Evolutionary conservation across 1,284 basidiomycete species (phyloP).

Genomic region (Malassezia cuniculi): DNA sequence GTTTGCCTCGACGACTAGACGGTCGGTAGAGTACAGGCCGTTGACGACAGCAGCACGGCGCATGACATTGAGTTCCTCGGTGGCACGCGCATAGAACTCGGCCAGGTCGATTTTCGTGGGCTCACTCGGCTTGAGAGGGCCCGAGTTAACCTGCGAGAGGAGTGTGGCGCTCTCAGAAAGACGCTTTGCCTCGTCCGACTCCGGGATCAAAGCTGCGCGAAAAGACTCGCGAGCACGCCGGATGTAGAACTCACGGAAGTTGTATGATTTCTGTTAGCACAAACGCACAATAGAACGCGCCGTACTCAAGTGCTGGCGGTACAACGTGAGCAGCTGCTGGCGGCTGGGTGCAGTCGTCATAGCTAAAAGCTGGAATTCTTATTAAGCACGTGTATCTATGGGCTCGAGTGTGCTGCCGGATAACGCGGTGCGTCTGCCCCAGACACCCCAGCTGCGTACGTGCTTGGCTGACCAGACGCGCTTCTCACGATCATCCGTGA

Average conservation of each 20-base stretch:
- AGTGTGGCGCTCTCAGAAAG: conserved; percentile 4
- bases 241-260: conserved; percentile 44
- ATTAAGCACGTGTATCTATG: background rate
- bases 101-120: conserved; percentile 10
- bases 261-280: conserved; percentile 34
- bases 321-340: conserved; percentile 33
- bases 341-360: conserved; percentile 10
- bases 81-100: conserved; percentile 28
- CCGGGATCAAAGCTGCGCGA: conserved; percentile 26
- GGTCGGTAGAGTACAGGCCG: conserved; percentile 34
- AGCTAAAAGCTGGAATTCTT: background rate
- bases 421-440: conserved; percentile 69
- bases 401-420: conserved; percentile 51
- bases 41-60: conserved; percentile 40
- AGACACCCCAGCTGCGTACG: conserved; percentile 65
- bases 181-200: conserved; percentile 3
- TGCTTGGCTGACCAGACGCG: conserved; percentile 53
- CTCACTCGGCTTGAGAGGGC: no score
- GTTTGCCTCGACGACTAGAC: conserved; percentile 34
- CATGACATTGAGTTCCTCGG: conserved; percentile 38
- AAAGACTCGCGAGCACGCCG: conserved; percentile 41
- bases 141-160: conserved; percentile 8
- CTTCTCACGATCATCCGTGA: conserved; percentile 82
- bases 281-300: conserved; percentile 41
- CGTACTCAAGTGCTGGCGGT: conserved; percentile 36